Evolutionary conservation across 768 basidiomycete genomes (phyloP).

Genomic region (Leucocoprinus sp.): DNA sequence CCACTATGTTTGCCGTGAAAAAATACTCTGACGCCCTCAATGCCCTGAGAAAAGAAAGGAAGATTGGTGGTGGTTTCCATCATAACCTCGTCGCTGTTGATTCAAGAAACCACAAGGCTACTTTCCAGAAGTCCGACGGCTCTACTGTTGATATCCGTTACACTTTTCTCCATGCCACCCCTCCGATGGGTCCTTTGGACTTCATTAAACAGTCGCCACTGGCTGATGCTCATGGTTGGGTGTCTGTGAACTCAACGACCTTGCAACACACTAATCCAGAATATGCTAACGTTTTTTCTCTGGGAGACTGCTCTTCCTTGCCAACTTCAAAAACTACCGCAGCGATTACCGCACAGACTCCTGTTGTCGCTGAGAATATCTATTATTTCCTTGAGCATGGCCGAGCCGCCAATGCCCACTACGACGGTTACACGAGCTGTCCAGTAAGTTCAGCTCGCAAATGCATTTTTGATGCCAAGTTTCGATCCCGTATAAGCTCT

Average conservation of each 20-base stretch:
- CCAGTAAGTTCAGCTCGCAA: slow-evolving; percentile 44
- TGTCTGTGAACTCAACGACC: slow-evolving; percentile 74
- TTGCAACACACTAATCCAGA: slow-evolving; percentile 78
- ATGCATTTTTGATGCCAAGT: slow-evolving; percentile 3
- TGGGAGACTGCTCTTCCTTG: slow-evolving; percentile 89
- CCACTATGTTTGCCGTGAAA: slow-evolving; percentile 93
- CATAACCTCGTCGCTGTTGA: slow-evolving; percentile 80
- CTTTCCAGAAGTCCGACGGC: slow-evolving; percentile 75
- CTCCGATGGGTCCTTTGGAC: slow-evolving; percentile 87
- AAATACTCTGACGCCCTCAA: slow-evolving; percentile 91
- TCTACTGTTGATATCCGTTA: slow-evolving; percentile 67
- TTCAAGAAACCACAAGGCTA: slow-evolving; percentile 62
- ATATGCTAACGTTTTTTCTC: slow-evolving; percentile 74
- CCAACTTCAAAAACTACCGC: slow-evolving; percentile 97
- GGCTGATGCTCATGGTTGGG: slow-evolving; percentile 82
- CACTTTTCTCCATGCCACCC: slow-evolving; percentile 76
- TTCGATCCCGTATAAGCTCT: slow-evolving; percentile 35
- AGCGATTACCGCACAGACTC: slow-evolving; percentile 86
- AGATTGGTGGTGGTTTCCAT: slow-evolving; percentile 72
- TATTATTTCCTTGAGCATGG: slow-evolving; percentile 70
- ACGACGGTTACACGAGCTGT: slow-evolving; percentile 87
- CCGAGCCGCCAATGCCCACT: slow-evolving; percentile 55
- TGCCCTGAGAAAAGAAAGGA: slow-evolving; percentile 65
- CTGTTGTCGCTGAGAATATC: slow-evolving; percentile 85
- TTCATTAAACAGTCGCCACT: slow-evolving; percentile 72